phyloP scores from a whole-genome alignment of 352 stramenopile genomes.

The Phytophthora boehmeriae region DNA sequence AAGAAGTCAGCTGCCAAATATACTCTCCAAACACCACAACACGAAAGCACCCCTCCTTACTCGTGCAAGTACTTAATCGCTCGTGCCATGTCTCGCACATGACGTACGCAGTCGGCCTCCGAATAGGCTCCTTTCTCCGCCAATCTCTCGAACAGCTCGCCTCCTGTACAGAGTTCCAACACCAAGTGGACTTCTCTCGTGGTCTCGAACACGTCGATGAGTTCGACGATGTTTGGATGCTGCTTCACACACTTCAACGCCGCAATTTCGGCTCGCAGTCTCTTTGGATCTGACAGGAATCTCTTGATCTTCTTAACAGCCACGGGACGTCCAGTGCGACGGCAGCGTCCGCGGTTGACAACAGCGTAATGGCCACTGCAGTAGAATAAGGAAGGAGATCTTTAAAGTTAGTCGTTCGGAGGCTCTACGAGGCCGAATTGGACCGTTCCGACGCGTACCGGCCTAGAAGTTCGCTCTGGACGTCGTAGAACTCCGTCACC shows the following conservation, averaged over 20 bases:
- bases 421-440: constrained; percentile 1
- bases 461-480: constrained; percentile 53
- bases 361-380: constrained; percentile 74
- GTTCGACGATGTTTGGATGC: constrained; percentile 80
- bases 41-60: constrained; percentile 17
- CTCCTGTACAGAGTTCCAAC: constrained; percentile 81
- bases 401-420: background rate
- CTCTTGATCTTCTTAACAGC: constrained; percentile 88
- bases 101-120: constrained; percentile 78
- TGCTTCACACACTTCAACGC: constrained; percentile 60
- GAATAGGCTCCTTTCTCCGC: constrained; percentile 84
- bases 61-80: constrained; percentile 79
- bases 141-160: constrained; percentile 83
- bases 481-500: constrained; percentile 63
- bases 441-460: constrained; percentile 32
- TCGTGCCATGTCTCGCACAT: constrained; percentile 69
- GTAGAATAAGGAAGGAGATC: background rate
- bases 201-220: constrained; percentile 85
- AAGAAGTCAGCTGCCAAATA: background rate
- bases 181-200: constrained; percentile 78
- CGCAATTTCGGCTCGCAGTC: constrained; percentile 66
- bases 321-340: constrained; percentile 52
- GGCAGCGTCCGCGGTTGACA: constrained; percentile 61
- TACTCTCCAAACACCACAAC: background rate
- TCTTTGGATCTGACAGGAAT: constrained; percentile 75